phyloP scores from a whole-genome alignment of 371 early-diverging fungal species.

The Mortierella sp. region DNA sequence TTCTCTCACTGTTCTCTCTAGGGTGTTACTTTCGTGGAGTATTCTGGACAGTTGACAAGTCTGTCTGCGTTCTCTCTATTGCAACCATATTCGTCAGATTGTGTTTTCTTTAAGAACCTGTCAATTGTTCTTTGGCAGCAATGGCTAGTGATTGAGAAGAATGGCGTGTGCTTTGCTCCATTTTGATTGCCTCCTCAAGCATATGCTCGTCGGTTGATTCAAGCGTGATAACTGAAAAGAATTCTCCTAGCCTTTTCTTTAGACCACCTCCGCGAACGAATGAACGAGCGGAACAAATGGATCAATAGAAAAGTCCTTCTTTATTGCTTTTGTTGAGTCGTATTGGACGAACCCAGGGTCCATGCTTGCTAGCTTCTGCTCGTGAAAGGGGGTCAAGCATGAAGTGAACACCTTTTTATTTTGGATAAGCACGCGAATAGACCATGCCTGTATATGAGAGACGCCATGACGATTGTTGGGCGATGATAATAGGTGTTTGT shows the following conservation, averaged over 20 bases:
- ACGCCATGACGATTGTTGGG: conserved; percentile 7
- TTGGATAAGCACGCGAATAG: conserved; percentile 16
- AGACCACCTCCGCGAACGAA: background rate
- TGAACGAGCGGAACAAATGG: background rate
- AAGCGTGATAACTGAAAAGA: background rate
- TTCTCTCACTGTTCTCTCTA: background rate
- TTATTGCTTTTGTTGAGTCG: background rate
- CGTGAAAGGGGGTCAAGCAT: background rate
- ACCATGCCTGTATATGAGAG: background rate
- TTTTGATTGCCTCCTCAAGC: background rate
- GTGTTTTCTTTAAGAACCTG: no score
- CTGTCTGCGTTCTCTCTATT: background rate
- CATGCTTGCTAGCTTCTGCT: background rate
- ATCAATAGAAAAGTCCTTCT: background rate
- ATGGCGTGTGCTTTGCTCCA: background rate
- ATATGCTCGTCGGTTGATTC: background rate
- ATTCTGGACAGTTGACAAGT: background rate
- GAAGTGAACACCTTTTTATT: background rate
- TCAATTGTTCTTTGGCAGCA: no score
- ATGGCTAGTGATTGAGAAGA: background rate
- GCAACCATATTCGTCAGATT: background rate
- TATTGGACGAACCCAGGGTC: background rate
- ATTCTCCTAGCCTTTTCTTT: background rate
- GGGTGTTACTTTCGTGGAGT: background rate
- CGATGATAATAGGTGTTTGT: background rate